Conservation (phyloP, 2,329 filamentous ascomycete species). For the Sphaerulina musiva region DNA sequence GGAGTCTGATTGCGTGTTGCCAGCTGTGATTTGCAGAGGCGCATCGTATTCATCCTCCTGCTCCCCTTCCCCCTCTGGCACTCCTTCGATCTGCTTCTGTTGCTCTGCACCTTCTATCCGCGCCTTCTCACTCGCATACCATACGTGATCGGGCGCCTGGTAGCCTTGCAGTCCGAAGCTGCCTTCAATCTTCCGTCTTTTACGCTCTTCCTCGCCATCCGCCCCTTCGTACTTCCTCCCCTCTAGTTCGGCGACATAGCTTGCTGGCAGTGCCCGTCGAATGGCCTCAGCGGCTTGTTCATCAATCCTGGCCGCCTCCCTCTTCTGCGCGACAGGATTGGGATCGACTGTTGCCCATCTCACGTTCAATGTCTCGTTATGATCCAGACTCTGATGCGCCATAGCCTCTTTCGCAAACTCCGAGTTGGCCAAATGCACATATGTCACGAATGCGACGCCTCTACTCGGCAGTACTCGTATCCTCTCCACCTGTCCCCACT, state of each 20-base stretch:
- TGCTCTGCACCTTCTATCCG: conserved; percentile 57
- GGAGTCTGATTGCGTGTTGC: conserved; percentile 32
- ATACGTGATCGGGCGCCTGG: conserved; percentile 87
- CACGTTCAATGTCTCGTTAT: conserved; percentile 89
- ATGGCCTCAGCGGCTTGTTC: conserved; percentile 96
- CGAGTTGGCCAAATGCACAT: conserved; percentile 80
- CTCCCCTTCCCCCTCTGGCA: conserved; percentile 35
- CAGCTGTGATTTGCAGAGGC: conserved; percentile 41
- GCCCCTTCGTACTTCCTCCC: conserved; percentile 51
- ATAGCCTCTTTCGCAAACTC: conserved; percentile 81
- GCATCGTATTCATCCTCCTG: conserved; percentile 25
- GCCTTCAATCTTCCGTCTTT: conserved; percentile 82
- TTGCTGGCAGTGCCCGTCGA: conserved; percentile 74
- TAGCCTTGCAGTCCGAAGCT: conserved; percentile 85
- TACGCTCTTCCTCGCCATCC: conserved; percentile 70
- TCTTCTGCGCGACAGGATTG: conserved; percentile 87
- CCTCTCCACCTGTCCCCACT: conserved; percentile 91
- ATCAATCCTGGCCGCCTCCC: conserved; percentile 81
- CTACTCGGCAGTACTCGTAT: conserved; percentile 77
- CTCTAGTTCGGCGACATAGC: conserved; percentile 90
- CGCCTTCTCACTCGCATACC: conserved; percentile 73
- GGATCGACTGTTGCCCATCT: conserved; percentile 96
- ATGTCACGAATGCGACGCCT: conserved; percentile 93
- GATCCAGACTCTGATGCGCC: conserved; percentile 87
- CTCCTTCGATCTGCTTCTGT: conserved; percentile 26